These are phyloP conservation scores for Coemansia sp. DNA, from an alignment of 192 early-diverging fungal genomes.

Conservation along the genomic window DNA sequence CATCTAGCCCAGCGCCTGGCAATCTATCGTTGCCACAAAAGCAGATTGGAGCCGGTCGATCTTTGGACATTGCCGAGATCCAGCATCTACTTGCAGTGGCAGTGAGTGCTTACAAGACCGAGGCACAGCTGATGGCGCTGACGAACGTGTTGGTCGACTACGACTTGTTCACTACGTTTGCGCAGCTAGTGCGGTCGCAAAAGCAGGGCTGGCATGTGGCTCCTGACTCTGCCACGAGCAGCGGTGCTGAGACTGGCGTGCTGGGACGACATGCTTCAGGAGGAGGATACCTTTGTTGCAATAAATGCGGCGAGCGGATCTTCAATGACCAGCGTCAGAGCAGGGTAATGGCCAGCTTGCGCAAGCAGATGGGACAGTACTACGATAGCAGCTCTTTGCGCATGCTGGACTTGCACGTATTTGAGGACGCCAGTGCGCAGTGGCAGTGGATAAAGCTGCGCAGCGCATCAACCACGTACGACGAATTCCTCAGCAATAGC, in stretches of 20 bases:
- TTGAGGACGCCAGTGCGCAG: slow-evolving; percentile 50
- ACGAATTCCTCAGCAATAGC: slow-evolving; percentile 18
- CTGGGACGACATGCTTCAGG: slow-evolving; percentile 4
- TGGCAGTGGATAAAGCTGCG: slow-evolving; percentile 58
- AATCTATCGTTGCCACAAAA: neutral
- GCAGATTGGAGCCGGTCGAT: slow-evolving; percentile 21
- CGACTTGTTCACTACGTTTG: slow-evolving; percentile 50
- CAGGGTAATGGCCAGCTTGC: slow-evolving; percentile 31
- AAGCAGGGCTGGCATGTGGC: slow-evolving; percentile 50
- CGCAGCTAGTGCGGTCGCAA: slow-evolving; percentile 51
- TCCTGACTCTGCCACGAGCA: neutral
- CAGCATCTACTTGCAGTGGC: slow-evolving; percentile 51
- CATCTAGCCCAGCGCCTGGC: slow-evolving; percentile 1
- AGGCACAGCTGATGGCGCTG: slow-evolving; percentile 53
- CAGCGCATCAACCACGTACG: slow-evolving; percentile 25
- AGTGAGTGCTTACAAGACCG: slow-evolving; percentile 54
- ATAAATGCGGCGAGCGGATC: slow-evolving; percentile 27
- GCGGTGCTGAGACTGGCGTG: slow-evolving; percentile 4
- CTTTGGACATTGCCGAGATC: slow-evolving; percentile 48
- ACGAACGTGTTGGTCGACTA: slow-evolving; percentile 52
- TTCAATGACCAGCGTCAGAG: slow-evolving; percentile 46
- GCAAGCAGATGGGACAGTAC: slow-evolving; percentile 39
- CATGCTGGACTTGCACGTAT: slow-evolving; percentile 53
- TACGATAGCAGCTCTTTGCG: slow-evolving; percentile 40
- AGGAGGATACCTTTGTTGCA: slow-evolving; percentile 19